Percentiles rank a stretch among this genome's conserved stretches.
These are phyloP conservation scores for Salix viminalis DNA, from an alignment of 345 rosid genomes.

Conservation along the genomic window DNA sequence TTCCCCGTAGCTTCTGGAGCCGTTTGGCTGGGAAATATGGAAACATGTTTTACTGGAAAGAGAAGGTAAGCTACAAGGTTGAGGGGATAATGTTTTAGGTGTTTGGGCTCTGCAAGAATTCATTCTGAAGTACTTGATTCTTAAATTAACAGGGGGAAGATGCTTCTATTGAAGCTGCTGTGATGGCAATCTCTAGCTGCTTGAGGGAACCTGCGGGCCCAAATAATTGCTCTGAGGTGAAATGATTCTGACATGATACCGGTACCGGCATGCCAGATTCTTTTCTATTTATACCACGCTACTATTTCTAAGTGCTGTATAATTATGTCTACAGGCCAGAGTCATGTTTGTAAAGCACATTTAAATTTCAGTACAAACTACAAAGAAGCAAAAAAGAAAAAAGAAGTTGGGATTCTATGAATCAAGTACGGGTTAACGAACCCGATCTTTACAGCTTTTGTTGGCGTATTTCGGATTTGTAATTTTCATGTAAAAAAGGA, in stretches of 20 bases:
- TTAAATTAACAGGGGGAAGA: constrained; percentile 69
- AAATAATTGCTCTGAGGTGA: constrained; percentile 66
- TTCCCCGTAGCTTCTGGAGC: constrained; percentile 90
- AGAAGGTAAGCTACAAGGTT: constrained; percentile 41
- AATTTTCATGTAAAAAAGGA: too few relatives aligned
- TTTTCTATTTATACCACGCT: neutral
- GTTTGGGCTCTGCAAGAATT: neutral
- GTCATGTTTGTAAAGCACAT: too few relatives aligned
- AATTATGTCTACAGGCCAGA: neutral
- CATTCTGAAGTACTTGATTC: constrained; percentile 8
- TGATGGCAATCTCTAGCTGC: constrained; percentile 80
- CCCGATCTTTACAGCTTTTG: too few relatives aligned
- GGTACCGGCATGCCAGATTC: constrained; percentile 4
- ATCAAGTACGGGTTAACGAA: too few relatives aligned
- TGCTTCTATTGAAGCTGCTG: constrained; percentile 85
- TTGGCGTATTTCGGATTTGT: too few relatives aligned
- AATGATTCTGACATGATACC: constrained; percentile 22
- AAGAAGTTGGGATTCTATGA: too few relatives aligned
- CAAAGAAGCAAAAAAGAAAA: neutral
- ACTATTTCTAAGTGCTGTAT: neutral
- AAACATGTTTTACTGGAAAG: constrained; percentile 80
- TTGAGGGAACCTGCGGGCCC: constrained; percentile 80
- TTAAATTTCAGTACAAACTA: neutral
- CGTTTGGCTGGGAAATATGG: constrained; percentile 65
- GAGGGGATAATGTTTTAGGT: neutral